These are phyloP conservation scores for Geosiphon pyriformis DNA, from an alignment of 192 early-diverging fungal species.

Conservation along the genomic window DNA sequence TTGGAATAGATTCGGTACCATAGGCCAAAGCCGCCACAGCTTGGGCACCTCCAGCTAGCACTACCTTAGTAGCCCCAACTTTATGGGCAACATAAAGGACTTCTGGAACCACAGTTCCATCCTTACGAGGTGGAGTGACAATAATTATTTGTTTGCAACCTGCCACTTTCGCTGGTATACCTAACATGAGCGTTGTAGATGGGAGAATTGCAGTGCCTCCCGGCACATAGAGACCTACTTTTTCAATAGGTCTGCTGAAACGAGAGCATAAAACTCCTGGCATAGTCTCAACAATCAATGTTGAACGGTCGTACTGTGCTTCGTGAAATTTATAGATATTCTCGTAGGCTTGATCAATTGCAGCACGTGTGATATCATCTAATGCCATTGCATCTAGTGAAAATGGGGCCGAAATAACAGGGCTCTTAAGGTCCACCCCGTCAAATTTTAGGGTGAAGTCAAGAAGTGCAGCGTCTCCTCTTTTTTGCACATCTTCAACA, in stretches of 20 bases:
- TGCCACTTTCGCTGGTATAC: slow-evolving; percentile 95
- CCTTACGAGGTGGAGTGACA: slow-evolving; percentile 88
- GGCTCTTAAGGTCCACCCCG: slow-evolving; percentile 61
- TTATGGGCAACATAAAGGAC: slow-evolving; percentile 98
- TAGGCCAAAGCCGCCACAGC: slow-evolving; percentile 99
- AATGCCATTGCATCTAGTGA: slow-evolving; percentile 49
- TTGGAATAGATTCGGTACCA: slow-evolving; percentile 91
- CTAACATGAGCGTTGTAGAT: slow-evolving; percentile 93
- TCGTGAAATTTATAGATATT: slow-evolving; percentile 93
- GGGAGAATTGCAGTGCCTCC: slow-evolving; percentile 97
- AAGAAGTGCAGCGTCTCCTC: slow-evolving; percentile 80
- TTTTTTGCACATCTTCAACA: slow-evolving; percentile 71
- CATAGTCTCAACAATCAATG: slow-evolving; percentile 90
- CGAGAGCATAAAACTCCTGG: slow-evolving; percentile 93
- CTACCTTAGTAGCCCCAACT: slow-evolving; percentile 87
- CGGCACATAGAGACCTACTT: slow-evolving; percentile 96
- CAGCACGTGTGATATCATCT: slow-evolving; percentile 56
- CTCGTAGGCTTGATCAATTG: slow-evolving; percentile 93
- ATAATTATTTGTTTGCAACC: slow-evolving; percentile 93
- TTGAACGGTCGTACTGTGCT: slow-evolving; percentile 73
- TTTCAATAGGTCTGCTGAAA: slow-evolving; percentile 90
- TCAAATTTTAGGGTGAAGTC: slow-evolving; percentile 91
- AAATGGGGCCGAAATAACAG: slow-evolving; percentile 85
- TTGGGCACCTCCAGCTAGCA: slow-evolving; percentile 95
- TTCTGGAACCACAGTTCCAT: slow-evolving; percentile 90